Base-by-base conservation (phyloP, 2,329 filamentous ascomycete species). In the Arthrobotrys entomopaga region DNA sequence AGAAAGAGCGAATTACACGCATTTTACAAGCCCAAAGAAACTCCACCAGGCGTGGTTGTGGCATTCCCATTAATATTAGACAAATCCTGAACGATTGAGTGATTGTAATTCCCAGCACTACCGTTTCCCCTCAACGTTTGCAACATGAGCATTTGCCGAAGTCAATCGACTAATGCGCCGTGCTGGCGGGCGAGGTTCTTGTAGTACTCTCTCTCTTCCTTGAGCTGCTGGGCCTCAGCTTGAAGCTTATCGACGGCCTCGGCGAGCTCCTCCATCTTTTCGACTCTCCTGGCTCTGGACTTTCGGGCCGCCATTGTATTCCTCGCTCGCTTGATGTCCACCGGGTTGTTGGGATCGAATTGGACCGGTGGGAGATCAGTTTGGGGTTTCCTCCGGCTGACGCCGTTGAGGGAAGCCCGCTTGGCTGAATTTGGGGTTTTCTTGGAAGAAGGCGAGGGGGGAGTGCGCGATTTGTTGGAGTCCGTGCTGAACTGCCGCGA, bases 281-380 rank as follows among this genome's bases (percentile, higher is more conserved):
- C 86, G 67, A 91, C 88, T 84, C 97, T 97, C 77, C 92, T 90
- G 80, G 92, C 90, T 60, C 94, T 90, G 72, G 93, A 97, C 84
- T 97, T 97, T 77, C 94, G 92, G 79, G 94, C 94, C 16, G 94
- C 94, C 81, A 96, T 87, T 7, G 93, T 96, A 82, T 97, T 98
- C 78, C 93, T 90, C 58, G 93, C 93, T 81, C 94, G 91, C 88
- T 97, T 97, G 85, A 93, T 87, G 19, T 92, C 92, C n/a, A 90
- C 81, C 8, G 86, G 87, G 79, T 97, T 93, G 48, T 79, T 83
- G 0, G 89, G 87, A 78, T 97, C 91, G 57, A 67, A 74, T 50
- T 66, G 63, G 22, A 74, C 70, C 7, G 70, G 70, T 40, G 70
- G 70, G 13, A 74, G 34, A 10, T 74, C 70, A 6, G 48, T 22